Percentiles rank a stretch among this genome's conserved stretches.
These are phyloP conservation scores for Flammula alnicola DNA, from an alignment of 1,284 basidiomycete genomes.

Conservation along the genomic window DNA sequence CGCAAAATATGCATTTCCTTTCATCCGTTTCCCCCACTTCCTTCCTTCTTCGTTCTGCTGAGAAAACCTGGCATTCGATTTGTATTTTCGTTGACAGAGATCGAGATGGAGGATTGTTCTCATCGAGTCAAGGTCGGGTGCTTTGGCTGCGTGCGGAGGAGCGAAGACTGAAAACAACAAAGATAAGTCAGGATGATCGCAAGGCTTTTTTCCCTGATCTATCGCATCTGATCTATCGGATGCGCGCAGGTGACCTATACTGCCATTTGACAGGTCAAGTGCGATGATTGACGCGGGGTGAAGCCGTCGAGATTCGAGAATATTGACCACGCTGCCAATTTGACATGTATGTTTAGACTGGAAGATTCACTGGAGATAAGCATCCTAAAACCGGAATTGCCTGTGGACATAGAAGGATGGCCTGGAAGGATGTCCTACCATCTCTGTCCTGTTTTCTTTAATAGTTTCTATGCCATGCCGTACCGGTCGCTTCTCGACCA, in stretches of 20 bases:
- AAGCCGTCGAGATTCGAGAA: no score
- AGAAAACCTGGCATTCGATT: no score
- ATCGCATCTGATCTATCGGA: no score
- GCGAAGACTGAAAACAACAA: not conserved
- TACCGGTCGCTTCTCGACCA: slow-evolving; percentile 3
- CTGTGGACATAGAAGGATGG: slow-evolving; percentile 5
- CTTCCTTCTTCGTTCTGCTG: no score
- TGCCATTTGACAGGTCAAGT: no score
- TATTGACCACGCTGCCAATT: no score
- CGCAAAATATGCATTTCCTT: no score
- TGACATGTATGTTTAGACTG: slow-evolving; percentile 8
- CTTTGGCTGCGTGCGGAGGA: not conserved
- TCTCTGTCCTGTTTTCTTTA: not conserved
- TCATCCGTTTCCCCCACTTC: no score
- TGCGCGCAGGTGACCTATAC: no score
- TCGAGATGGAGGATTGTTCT: not conserved
- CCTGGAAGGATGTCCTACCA: not conserved
- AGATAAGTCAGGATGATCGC: not conserved
- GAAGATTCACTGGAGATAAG: slow-evolving; percentile 12
- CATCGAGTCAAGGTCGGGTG: slow-evolving; percentile 5
- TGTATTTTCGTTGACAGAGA: no score
- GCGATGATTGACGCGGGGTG: no score
- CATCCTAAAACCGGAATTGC: slow-evolving; percentile 13
- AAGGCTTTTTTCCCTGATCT: no score
- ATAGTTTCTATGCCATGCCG: slow-evolving; percentile 9